Evolutionary conservation across 345 rosid genomes (phyloP).

Genomic region (Leavenworthia alabamica): DNA sequence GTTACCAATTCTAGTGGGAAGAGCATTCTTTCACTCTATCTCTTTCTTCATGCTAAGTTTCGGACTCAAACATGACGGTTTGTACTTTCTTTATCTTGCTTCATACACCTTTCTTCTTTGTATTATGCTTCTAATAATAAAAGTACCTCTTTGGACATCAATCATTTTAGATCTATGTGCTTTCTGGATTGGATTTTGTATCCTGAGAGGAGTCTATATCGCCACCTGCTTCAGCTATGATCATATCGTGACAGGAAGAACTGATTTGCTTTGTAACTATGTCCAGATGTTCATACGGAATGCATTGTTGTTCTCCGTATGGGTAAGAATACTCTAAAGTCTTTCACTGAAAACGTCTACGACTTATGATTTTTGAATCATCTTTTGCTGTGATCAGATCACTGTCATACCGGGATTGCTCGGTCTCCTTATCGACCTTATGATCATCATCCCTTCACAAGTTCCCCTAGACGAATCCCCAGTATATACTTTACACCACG

Average conservation of each 20-base stretch:
- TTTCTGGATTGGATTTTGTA: slow-evolving; percentile 12
- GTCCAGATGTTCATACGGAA: neutral
- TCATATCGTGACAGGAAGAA: slow-evolving; percentile 9
- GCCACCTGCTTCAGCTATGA: neutral
- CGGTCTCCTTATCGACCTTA: slow-evolving; percentile 19
- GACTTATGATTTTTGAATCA: neutral
- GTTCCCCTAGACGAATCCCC: slow-evolving; percentile 11
- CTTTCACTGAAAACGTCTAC: neutral
- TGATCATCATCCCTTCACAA: slow-evolving; percentile 7
- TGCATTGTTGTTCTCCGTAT: slow-evolving; percentile 6
- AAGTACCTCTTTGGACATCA: neutral
- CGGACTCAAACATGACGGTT: slow-evolving; percentile 9
- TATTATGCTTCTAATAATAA: neutral
- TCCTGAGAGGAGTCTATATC: neutral
- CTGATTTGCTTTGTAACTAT: neutral
- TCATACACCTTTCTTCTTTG: neutral
- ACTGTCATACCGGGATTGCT: slow-evolving; percentile 9
- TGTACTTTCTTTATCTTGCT: neutral
- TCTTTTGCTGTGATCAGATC: slow-evolving; percentile 3
- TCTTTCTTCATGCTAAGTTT: neutral
- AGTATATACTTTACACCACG: neutral
- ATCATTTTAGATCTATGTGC: slow-evolving; percentile 8
- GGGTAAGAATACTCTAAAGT: neutral
- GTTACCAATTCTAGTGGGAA: slow-evolving; percentile 13
- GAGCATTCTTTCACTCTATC: neutral